These are phyloP conservation scores for Histomonas meleagridis DNA, from an alignment of 208 protist genomes.

Conservation along the genomic window DNA sequence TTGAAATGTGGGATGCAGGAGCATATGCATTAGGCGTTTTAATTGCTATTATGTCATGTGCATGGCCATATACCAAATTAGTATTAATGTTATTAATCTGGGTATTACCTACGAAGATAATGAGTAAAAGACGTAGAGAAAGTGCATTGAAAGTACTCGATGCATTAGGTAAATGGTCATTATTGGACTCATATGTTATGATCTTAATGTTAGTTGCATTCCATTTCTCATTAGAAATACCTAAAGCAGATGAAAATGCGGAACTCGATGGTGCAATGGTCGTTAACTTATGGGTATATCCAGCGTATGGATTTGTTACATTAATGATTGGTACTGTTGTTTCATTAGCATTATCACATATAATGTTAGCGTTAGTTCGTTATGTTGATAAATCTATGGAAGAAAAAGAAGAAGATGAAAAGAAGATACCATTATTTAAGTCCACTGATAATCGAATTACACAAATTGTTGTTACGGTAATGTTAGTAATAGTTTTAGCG, in stretches of 20 bases:
- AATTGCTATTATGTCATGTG: slow-evolving; percentile 68
- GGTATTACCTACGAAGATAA: slow-evolving; percentile 55
- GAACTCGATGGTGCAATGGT: neutral
- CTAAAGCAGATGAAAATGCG: no score
- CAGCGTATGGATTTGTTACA: neutral
- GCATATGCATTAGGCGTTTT: slow-evolving; percentile 64
- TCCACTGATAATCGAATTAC: no score
- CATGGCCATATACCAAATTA: slow-evolving; percentile 69
- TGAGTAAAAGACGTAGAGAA: slow-evolving; percentile 52
- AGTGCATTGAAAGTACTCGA: slow-evolving; percentile 62
- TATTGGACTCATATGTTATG: slow-evolving; percentile 73
- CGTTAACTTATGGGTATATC: neutral
- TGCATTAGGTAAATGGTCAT: slow-evolving; percentile 69
- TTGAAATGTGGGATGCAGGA: slow-evolving; percentile 64
- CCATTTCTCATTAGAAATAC: slow-evolving; percentile 48
- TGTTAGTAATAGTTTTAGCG: no score
- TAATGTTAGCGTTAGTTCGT: neutral
- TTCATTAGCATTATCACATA: neutral
- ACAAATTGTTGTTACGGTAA: no score
- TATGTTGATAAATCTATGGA: neutral
- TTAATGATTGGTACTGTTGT: neutral
- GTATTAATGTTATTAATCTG: slow-evolving; percentile 48
- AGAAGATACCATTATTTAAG: no score
- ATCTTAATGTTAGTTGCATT: slow-evolving; percentile 72
- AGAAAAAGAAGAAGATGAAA: no score